phyloP scores from a whole-genome alignment of 2,329 filamentous ascomycete species.

The Diaporthe sp. region DNA sequence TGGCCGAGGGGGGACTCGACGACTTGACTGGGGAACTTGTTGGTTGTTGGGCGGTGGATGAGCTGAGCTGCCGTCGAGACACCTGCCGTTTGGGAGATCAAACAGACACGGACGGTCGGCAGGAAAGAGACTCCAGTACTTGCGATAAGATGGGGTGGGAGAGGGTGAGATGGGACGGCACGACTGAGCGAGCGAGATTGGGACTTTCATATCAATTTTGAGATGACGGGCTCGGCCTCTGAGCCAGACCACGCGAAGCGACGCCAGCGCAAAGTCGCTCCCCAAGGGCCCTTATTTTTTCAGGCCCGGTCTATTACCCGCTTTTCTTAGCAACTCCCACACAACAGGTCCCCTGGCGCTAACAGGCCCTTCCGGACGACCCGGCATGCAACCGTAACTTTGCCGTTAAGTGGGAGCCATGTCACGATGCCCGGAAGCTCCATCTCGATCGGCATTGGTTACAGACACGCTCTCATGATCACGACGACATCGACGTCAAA shows the following conservation, averaged over 20 bases:
- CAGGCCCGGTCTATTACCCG: background rate
- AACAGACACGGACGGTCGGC: constrained; percentile 7
- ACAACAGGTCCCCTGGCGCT: background rate
- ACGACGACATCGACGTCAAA: constrained; percentile 4
- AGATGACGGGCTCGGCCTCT: constrained; percentile 29
- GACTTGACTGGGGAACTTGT: background rate
- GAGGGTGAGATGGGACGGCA: constrained; percentile 8
- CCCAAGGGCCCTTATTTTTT: constrained; percentile 10
- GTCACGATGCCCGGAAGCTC: background rate
- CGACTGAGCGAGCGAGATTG: constrained; percentile 12
- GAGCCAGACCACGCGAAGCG: constrained; percentile 11
- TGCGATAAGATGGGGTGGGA: constrained; percentile 4
- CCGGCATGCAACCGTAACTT: background rate
- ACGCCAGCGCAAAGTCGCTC: background rate
- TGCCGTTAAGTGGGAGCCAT: background rate
- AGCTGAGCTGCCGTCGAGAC: constrained; percentile 16
- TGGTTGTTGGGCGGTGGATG: background rate
- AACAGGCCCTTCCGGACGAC: constrained; percentile 25
- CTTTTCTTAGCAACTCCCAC: constrained; percentile 15
- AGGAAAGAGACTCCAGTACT: background rate
- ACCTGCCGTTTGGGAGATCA: constrained; percentile 27
- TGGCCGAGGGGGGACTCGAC: constrained; percentile 13
- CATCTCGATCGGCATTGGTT: constrained; percentile 23
- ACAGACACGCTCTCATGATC: constrained; percentile 10
- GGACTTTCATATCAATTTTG: constrained; percentile 29